phyloP scores from a whole-genome alignment of 2,329 filamentous ascomycete species.

The Pseudomassariella vexata region DNA sequence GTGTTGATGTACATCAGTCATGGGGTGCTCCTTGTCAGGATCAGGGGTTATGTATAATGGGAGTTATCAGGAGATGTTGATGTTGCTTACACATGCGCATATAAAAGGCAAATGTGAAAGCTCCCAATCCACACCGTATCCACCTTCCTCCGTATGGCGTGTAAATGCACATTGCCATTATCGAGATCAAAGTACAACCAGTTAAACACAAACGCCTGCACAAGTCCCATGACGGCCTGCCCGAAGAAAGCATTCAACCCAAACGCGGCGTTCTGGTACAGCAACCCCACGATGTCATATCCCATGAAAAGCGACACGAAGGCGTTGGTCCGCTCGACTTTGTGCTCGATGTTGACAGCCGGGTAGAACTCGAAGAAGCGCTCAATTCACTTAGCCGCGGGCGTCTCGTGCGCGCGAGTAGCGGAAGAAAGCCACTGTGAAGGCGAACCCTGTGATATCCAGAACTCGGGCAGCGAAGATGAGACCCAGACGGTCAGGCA shows the following conservation, averaged over 20 bases:
- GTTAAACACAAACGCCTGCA: conserved; percentile 54
- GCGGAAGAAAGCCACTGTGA: conserved; percentile 34
- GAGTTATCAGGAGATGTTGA: no score
- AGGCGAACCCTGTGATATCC: conserved; percentile 43
- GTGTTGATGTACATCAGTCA: no score
- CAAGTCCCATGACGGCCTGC: conserved; percentile 53
- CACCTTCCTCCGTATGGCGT: conserved; percentile 53
- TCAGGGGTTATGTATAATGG: no score
- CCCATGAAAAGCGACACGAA: conserved; percentile 62
- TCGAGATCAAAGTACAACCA: conserved; percentile 63
- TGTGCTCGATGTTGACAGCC: conserved; percentile 60
- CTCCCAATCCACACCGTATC: conserved; percentile 48
- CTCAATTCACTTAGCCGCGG: conserved; percentile 19
- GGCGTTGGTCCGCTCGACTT: conserved; percentile 57
- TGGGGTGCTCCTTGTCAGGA: no score
- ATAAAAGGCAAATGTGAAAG: conserved; percentile 56
- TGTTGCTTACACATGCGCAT: conserved; percentile 53
- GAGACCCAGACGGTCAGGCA: conserved; percentile 47
- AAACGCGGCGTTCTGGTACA: conserved; percentile 51
- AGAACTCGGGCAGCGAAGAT: conserved; percentile 51
- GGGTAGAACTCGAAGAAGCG: conserved; percentile 53
- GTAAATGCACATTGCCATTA: conserved; percentile 46
- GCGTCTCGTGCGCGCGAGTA: conserved; percentile 17
- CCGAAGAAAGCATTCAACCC: conserved; percentile 56
- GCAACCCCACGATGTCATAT: conserved; percentile 55